Evolutionary conservation across 164 flowering plant genomes (phyloP), one percentile per base, ranked within the genome.

Genomic region (Vitis riparia): DNA sequence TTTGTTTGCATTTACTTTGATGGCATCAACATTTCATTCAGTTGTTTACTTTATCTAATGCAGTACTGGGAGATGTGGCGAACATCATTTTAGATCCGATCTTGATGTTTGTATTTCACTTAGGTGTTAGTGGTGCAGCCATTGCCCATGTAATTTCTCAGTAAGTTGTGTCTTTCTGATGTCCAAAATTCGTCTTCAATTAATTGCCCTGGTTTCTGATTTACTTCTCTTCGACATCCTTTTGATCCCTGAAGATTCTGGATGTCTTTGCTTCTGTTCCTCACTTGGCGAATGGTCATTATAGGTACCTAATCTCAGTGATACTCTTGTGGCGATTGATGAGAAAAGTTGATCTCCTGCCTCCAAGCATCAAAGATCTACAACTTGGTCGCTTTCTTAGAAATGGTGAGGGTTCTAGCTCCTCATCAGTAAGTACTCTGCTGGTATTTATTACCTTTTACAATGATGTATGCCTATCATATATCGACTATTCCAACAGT

Each of bases 71-170:
- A 67, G 81, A 81, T 71, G 37, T 63, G 11, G 55, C 75, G 30
- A 81, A 81, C 63, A 69, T 81, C 8, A 29, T 75, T 48, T 63
- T 77, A 29, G 81, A 81, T 37, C 77, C 81, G 5, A 67, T 80
- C 59, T 66, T 78, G 32, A 77, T 81, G 1, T 75, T 78, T 58
- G 47, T 61, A 29, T 60, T 75, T 58, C 62, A 55, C 1, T 10
- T 75, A 59, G 78, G 77, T n/a, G 76, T 80, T 50, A 74, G 73
- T 55, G 83, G 83, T 55, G 83, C 83, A 44, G 83, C 83, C 62
- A 61, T 77, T 32, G 80, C 83, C n/a, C 80, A 77, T 61, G 75
- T 80, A 50, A 59, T 77, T 12, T 80, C 83, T 49, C 83, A 80
- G 83, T 80, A 74, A 74, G 80, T 73, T 16, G 9, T 37, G 17